These are phyloP conservation scores for Tetrapyrgos nigripes DNA, from an alignment of 1,284 basidiomycete genomes.

Conservation along the genomic window DNA sequence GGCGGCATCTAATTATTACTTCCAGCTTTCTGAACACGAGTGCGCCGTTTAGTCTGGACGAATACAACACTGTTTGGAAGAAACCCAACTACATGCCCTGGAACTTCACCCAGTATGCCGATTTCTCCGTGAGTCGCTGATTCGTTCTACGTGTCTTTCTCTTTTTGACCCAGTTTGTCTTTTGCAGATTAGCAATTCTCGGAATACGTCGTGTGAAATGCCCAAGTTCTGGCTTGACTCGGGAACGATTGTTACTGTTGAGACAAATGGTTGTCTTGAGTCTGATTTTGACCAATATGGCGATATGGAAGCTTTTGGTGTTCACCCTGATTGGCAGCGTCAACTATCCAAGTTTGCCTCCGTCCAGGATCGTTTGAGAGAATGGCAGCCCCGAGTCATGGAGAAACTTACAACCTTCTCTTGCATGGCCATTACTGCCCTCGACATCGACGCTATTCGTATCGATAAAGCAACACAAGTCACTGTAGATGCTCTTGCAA, in stretches of 20 bases:
- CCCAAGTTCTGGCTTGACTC: conserved; percentile 84
- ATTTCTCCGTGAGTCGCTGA: conserved; percentile 77
- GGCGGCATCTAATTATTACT: conserved; percentile 14
- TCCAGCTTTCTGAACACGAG: conserved; percentile 78
- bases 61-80: conserved; percentile 83
- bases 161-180: background rate
- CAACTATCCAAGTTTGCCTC: conserved; percentile 93
- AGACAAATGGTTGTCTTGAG: conserved; percentile 71
- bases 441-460: conserved; percentile 92
- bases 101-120: conserved; percentile 84
- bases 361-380: conserved; percentile 90
- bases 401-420: conserved; percentile 78
- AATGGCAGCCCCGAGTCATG: conserved; percentile 62
- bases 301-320: conserved; percentile 96
- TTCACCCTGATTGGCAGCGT: conserved; percentile 93
- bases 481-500: conserved; percentile 79
- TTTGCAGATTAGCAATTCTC: conserved; percentile 63
- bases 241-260: conserved; percentile 65
- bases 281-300: conserved; percentile 94
- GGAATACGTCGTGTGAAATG: conserved; percentile 76
- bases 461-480: conserved; percentile 94
- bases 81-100: conserved; percentile 79
- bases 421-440: conserved; percentile 84
- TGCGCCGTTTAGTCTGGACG: conserved; percentile 78
- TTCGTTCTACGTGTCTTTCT: background rate